Conservation (phyloP, 306 rosid genomes). For the Sicyos edulis region DNA sequence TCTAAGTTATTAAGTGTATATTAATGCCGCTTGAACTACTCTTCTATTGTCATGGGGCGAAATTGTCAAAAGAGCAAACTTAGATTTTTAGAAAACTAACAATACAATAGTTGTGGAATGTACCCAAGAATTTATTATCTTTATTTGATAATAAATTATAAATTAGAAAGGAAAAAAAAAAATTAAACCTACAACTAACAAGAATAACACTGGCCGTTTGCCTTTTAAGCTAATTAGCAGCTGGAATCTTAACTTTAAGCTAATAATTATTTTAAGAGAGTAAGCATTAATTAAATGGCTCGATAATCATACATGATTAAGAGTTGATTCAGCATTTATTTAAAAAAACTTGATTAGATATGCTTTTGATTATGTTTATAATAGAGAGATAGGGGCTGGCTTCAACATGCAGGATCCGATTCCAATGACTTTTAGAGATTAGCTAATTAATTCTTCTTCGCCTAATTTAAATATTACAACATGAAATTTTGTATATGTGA, state of each 20-base stretch:
- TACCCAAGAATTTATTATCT: neutral
- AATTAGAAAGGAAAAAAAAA: neutral
- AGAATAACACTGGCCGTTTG: neutral
- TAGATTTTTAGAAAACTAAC: too few relatives aligned
- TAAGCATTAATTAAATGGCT: slow-evolving; percentile 1
- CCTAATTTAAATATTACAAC: neutral
- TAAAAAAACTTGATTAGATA: slow-evolving; percentile 11
- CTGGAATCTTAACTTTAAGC: neutral
- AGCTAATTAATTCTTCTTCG: neutral
- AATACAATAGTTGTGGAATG: too few relatives aligned
- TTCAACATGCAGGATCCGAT: slow-evolving; percentile 16
- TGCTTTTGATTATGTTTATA: slow-evolving; percentile 4
- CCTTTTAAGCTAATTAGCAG: neutral
- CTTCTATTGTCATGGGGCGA: too few relatives aligned
- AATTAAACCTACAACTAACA: neutral
- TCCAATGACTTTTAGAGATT: slow-evolving; percentile 13
- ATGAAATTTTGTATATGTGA: neutral
- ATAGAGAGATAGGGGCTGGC: slow-evolving; percentile 14
- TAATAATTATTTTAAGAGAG: neutral
- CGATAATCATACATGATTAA: neutral
- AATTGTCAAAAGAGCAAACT: too few relatives aligned
- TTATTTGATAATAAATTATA: neutral
- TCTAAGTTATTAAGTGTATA: too few relatives aligned
- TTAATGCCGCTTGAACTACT: too few relatives aligned
- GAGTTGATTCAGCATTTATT: neutral